Evolutionary conservation across 1,139 yeast species (phyloP).

Genomic region (Tardiomyces digboiensis): DNA sequence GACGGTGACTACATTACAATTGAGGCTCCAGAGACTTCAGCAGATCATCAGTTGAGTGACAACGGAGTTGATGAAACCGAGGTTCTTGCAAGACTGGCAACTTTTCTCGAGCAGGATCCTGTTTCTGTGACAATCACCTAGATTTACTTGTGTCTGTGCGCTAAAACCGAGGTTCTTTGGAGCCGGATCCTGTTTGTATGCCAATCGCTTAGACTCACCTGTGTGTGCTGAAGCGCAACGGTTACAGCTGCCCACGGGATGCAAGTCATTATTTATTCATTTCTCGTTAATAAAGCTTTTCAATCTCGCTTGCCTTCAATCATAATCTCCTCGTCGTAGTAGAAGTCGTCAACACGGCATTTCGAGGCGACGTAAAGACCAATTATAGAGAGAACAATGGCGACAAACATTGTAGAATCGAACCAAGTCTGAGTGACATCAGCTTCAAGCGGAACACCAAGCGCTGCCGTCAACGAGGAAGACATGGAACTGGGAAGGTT

Average conservation of each 20-base stretch:
- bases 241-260: too few species aligned
- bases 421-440: slow-evolving; percentile 60
- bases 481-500: slow-evolving; percentile 56
- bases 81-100: background rate
- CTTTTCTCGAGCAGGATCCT: background rate
- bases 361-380: slow-evolving; percentile 4
- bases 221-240: too few species aligned
- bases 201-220: too few species aligned
- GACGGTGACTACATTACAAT: background rate
- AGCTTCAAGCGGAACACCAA: slow-evolving; percentile 41
- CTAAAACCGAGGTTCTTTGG: background rate
- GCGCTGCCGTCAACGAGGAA: slow-evolving; percentile 41
- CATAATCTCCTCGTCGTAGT: slow-evolving; percentile 20
- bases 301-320: slow-evolving; percentile 14
- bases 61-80: background rate
- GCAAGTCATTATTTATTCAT: too few species aligned
- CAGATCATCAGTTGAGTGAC: too few species aligned
- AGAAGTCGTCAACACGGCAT: slow-evolving; percentile 6
- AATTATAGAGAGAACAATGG: background rate
- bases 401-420: background rate
- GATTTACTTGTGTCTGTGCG: background rate
- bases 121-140: background rate
- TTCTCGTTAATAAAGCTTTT: background rate
- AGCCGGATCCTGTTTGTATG: too few species aligned
- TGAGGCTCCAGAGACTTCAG: background rate